Evolutionary conservation across 768 basidiomycete species (phyloP).

Genomic region (Symmetrospora coprosmae): DNA sequence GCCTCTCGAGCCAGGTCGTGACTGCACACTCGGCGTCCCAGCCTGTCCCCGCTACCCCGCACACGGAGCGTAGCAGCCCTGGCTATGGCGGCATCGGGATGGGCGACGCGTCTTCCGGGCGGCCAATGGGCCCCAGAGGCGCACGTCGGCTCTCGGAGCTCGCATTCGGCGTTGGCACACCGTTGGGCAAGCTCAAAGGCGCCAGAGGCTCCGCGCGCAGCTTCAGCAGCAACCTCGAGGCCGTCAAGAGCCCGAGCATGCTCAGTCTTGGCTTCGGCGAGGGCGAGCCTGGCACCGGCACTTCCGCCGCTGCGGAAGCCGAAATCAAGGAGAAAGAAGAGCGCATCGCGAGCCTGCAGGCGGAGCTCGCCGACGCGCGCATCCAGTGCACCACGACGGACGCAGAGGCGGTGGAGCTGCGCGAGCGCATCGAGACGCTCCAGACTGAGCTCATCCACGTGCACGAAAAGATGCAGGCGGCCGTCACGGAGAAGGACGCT

Average conservation of each 20-base stretch:
- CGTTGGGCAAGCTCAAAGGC: not conserved
- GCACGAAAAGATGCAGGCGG: not conserved
- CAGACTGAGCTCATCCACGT: not conserved
- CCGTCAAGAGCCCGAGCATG: not conserved
- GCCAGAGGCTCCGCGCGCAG: conserved; percentile 5
- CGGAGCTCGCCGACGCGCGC: no score
- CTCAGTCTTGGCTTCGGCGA: not conserved
- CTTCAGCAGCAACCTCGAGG: conserved; percentile 3
- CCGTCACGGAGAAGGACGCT: not conserved
- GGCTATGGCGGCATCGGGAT: not conserved
- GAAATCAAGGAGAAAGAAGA: no score
- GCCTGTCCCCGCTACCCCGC: not conserved
- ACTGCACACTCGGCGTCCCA: conserved; percentile 10
- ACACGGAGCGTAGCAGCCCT: not conserved
- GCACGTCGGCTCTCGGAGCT: not conserved
- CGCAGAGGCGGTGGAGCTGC: no score
- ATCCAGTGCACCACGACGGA: no score
- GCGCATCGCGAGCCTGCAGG: no score
- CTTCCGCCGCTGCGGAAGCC: no score
- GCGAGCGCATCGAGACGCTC: not conserved
- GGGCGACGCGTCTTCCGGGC: not conserved
- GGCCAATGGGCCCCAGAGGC: not conserved
- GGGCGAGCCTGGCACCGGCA: not conserved
- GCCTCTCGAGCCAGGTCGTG: conserved; percentile 16
- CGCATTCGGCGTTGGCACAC: not conserved